These are phyloP conservation scores for Plantago elongata DNA, from an alignment of 257 asterid species.

Conservation along the genomic window DNA sequence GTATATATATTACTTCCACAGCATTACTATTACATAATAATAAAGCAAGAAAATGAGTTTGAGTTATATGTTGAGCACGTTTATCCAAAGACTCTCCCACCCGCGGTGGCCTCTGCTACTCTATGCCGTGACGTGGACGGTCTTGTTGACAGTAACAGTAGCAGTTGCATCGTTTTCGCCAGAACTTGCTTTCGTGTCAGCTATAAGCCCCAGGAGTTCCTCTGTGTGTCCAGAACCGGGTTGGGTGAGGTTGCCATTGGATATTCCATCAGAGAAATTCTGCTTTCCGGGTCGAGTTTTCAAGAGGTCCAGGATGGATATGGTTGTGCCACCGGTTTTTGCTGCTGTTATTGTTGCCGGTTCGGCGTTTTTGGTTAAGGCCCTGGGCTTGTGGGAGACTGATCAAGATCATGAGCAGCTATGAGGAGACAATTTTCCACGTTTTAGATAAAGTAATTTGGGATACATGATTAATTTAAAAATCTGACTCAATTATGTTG, in stretches of 20 bases:
- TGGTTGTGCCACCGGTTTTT: slow-evolving; percentile 74
- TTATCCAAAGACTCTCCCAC: slow-evolving; percentile 28
- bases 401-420: not conserved
- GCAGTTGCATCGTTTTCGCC: slow-evolving; percentile 76
- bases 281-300: slow-evolving; percentile 59
- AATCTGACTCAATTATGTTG: no score
- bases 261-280: slow-evolving; percentile 51
- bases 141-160: slow-evolving; percentile 54
- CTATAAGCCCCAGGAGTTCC: slow-evolving; percentile 29
- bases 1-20: no score
- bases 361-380: slow-evolving; percentile 66
- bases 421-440: no score
- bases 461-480: no score
- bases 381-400: slow-evolving; percentile 68
- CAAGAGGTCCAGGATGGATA: slow-evolving; percentile 46
- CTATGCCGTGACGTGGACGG: slow-evolving; percentile 75
- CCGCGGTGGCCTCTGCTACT: slow-evolving; percentile 49
- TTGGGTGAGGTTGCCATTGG: slow-evolving; percentile 61
- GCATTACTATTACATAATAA: no score
- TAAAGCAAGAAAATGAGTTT: slow-evolving; percentile 30
- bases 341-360: slow-evolving; percentile 64
- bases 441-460: no score
- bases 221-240: slow-evolving; percentile 41
- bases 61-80: slow-evolving; percentile 29
- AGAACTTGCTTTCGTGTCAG: slow-evolving; percentile 78